phyloP scores from a whole-genome alignment of 257 asterid genomes.

The Fraxinus pennsylvanica region DNA sequence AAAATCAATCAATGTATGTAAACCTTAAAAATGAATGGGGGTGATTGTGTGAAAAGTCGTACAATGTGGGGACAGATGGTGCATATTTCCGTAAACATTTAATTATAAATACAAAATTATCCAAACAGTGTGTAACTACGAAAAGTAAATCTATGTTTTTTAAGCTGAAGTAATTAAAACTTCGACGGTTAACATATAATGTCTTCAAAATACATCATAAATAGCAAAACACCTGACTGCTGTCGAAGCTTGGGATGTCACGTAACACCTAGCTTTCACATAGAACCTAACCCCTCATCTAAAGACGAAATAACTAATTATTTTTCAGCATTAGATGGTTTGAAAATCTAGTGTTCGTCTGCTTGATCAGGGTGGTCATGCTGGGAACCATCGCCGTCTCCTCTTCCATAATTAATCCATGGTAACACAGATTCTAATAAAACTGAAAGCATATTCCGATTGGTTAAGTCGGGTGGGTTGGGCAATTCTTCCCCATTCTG shows the following conservation, averaged over 20 bases:
- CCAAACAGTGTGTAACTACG: too few species aligned
- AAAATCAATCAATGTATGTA: neutral
- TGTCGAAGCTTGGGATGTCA: neutral
- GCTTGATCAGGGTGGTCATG: slow-evolving; percentile 40
- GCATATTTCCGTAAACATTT: too few species aligned
- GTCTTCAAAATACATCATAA: neutral
- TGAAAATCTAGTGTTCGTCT: slow-evolving; percentile 38
- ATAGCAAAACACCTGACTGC: neutral
- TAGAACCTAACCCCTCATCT: neutral
- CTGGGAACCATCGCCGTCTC: slow-evolving; percentile 41
- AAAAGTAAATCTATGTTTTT: too few species aligned
- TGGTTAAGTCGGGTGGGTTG: slow-evolving; percentile 52
- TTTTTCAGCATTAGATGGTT: neutral
- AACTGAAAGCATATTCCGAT: slow-evolving; percentile 74
- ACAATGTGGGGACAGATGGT: neutral
- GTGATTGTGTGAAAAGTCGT: neutral
- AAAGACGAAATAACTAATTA: too few species aligned
- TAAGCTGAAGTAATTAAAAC: too few species aligned
- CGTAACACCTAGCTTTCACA: neutral
- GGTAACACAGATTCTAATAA: slow-evolving; percentile 84
- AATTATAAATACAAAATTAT: too few species aligned
- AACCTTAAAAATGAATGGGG: neutral
- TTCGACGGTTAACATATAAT: neutral
- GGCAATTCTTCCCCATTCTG: slow-evolving; percentile 40
- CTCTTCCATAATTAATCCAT: slow-evolving; percentile 68